Conservation (phyloP, 495 filamentous ascomycete genomes). For the Pyrenula aspistea region DNA sequence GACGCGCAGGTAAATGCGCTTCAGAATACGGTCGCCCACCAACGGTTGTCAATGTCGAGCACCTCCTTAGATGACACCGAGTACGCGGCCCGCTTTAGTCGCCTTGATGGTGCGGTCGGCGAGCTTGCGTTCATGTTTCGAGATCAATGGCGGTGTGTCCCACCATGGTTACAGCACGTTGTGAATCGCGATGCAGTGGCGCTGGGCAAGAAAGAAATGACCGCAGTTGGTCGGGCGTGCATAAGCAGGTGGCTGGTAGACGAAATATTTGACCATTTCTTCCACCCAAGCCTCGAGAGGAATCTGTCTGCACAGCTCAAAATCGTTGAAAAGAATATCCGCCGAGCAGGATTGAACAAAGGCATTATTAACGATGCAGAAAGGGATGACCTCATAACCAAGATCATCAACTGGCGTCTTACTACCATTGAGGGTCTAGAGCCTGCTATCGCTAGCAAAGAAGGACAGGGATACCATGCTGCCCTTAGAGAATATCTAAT, state of each 20-base stretch:
- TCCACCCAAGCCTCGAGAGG: constrained; percentile 77
- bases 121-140: constrained; percentile 91
- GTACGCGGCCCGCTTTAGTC: constrained; percentile 79
- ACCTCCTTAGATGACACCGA: constrained; percentile 95
- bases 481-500: constrained; percentile 58
- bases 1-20: constrained; percentile 87
- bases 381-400: constrained; percentile 74
- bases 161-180: constrained; percentile 60
- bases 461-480: constrained; percentile 48
- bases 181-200: constrained; percentile 75
- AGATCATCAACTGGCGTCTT: constrained; percentile 86
- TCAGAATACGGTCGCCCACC: constrained; percentile 92
- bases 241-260: constrained; percentile 87
- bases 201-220: constrained; percentile 92
- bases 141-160: constrained; percentile 78
- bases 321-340: constrained; percentile 79
- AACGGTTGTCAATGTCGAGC: constrained; percentile 85
- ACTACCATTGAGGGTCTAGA: constrained; percentile 86
- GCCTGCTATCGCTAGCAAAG: constrained; percentile 51
- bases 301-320: constrained; percentile 69
- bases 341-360: constrained; percentile 53
- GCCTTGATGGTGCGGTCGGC: constrained; percentile 87
- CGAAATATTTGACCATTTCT: constrained; percentile 80
- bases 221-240: constrained; percentile 78
- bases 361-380: constrained; percentile 64